Conservation (phyloP, 441 rosid genomes). For the Adansonia rubrostipa region DNA sequence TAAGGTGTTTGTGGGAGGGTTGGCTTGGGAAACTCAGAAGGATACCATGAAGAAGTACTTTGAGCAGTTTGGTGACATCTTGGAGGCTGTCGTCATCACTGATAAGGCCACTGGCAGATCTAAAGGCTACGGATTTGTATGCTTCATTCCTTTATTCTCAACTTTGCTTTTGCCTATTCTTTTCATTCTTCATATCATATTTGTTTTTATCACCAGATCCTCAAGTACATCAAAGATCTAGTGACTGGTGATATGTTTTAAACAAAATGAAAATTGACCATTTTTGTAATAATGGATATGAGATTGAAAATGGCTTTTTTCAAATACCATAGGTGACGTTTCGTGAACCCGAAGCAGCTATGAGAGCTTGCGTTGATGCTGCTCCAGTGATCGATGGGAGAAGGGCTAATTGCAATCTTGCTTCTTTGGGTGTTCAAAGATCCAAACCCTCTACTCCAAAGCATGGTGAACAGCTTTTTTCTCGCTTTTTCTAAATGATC, state of each 20-base stretch:
- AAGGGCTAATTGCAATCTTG: constrained; percentile 96
- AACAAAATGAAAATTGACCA: background rate
- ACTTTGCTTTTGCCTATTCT: background rate
- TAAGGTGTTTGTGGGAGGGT: constrained; percentile 74
- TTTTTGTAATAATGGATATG: background rate
- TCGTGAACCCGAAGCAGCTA: constrained; percentile 89
- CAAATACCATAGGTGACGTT: constrained; percentile 71
- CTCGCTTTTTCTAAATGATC: background rate
- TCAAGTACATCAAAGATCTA: constrained; percentile 26
- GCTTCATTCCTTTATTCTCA: background rate
- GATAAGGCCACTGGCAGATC: constrained; percentile 81
- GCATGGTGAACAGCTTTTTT: constrained; percentile 50
- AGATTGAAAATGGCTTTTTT: background rate
- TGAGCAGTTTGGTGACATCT: constrained; percentile 76
- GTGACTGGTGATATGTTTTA: background rate
- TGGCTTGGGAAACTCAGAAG: constrained; percentile 85
- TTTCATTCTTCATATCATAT: background rate
- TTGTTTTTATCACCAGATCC: constrained; percentile 21
- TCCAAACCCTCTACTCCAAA: constrained; percentile 90
- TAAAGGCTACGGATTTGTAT: constrained; percentile 82
- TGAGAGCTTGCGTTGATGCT: constrained; percentile 87
- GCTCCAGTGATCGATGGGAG: constrained; percentile 96
- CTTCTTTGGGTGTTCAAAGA: constrained; percentile 91
- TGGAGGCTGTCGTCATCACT: constrained; percentile 78
- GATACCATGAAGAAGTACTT: constrained; percentile 70